These are phyloP conservation scores for Ephemerocybe angulata DNA, from an alignment of 768 basidiomycete species.

Conservation along the genomic window DNA sequence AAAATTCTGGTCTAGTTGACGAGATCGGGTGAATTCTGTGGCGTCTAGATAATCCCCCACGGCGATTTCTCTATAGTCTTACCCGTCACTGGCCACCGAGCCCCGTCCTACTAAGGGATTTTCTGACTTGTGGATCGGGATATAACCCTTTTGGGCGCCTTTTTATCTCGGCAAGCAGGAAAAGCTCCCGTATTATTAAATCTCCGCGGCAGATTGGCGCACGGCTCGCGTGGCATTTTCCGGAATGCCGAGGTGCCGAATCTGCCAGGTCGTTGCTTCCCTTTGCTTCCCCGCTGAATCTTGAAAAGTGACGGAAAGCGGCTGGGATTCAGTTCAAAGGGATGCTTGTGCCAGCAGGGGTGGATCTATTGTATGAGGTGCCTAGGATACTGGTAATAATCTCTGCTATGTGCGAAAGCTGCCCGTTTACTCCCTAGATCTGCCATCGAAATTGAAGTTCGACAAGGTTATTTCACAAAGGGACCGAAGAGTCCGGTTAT, in stretches of 20 bases:
- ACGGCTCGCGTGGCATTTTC: background rate
- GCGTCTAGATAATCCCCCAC: background rate
- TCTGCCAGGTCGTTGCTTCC: background rate
- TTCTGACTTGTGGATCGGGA: background rate
- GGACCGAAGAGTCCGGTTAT: constrained; percentile 11
- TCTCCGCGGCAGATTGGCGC: constrained; percentile 7
- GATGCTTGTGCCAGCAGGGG: background rate
- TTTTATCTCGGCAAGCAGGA: constrained; percentile 3
- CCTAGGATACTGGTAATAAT: background rate
- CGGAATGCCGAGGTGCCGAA: background rate
- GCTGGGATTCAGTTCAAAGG: no score
- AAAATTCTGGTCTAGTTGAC: no score
- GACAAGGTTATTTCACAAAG: constrained; percentile 5
- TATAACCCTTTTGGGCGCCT: background rate
- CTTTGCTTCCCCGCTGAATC: no score
- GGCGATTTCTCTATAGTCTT: background rate
- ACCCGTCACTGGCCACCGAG: no score
- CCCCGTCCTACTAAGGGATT: background rate
- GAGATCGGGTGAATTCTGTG: background rate
- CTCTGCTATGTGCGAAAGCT: background rate
- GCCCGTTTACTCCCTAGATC: constrained; percentile 1
- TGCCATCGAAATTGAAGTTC: no score
- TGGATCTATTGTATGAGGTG: background rate
- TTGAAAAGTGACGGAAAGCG: no score
- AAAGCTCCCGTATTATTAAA: no score